phyloP scores from a whole-genome alignment of 345 rosid genomes.

The Populus euphratica region DNA sequence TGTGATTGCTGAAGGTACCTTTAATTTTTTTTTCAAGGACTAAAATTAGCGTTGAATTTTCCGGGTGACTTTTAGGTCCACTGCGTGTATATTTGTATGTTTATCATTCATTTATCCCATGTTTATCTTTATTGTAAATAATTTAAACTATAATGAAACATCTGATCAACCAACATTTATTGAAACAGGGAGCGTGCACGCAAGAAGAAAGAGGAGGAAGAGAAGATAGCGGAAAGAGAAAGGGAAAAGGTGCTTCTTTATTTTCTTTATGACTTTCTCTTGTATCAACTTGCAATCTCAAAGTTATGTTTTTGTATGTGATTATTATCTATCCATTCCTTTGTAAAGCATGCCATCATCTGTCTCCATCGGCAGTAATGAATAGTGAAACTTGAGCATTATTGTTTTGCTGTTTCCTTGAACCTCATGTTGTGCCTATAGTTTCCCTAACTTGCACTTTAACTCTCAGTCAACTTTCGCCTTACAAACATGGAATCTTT shows the following conservation, averaged over 20 bases:
- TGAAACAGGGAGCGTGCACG: conserved; percentile 82
- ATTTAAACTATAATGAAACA: not conserved
- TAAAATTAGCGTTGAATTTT: not conserved
- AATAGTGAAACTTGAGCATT: not conserved
- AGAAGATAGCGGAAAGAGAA: conserved; percentile 83
- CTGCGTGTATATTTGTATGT: not conserved
- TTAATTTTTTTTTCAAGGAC: not conserved
- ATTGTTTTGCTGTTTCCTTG: not conserved
- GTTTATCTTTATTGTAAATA: conserved; percentile 14
- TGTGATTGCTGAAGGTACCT: not conserved
- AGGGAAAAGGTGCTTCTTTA: conserved; percentile 66
- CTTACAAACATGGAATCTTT: not conserved
- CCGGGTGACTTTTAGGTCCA: not conserved
- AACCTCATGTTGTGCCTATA: not conserved
- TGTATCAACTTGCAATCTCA: conserved; percentile 9
- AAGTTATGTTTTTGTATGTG: not conserved
- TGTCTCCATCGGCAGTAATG: not conserved
- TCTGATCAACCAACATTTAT: too few relatives aligned
- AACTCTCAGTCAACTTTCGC: not conserved
- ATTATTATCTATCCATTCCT: not conserved
- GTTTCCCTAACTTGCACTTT: not conserved
- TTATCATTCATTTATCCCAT: not conserved
- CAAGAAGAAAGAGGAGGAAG: conserved; percentile 97
- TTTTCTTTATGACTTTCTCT: not conserved
- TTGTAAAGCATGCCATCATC: not conserved